phyloP scores from a whole-genome alignment of 106 monocot genomes.

The Allium fistulosum region DNA sequence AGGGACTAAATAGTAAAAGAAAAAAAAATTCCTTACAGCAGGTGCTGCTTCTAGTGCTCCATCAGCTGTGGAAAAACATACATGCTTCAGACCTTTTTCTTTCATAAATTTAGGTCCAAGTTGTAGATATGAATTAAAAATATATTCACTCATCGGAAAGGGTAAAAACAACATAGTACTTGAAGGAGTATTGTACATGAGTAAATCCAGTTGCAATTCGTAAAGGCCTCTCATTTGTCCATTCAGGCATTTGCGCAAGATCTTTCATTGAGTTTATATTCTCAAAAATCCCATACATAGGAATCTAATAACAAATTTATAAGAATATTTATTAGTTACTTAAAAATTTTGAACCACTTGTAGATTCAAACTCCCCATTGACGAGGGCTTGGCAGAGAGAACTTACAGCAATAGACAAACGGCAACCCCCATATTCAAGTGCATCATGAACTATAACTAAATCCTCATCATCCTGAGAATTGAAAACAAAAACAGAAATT shows the following conservation, averaged over 20 bases:
- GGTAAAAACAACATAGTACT: too few relatives aligned
- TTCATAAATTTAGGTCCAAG: constrained; percentile 70
- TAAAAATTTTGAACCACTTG: constrained; percentile 4
- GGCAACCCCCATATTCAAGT: constrained; percentile 84
- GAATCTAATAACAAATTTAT: constrained; percentile 50
- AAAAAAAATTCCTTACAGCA: constrained; percentile 53
- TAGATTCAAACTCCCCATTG: background rate
- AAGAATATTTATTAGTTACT: constrained; percentile 2
- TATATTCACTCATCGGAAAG: too few relatives aligned
- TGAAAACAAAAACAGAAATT: too few relatives aligned
- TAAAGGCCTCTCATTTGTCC: constrained; percentile 84
- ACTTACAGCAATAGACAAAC: constrained; percentile 88
- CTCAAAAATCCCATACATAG: constrained; percentile 90
- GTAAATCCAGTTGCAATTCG: constrained; percentile 86
- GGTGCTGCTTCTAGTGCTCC: constrained; percentile 97
- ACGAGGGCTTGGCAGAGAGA: background rate
- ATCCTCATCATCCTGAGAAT: constrained; percentile 64
- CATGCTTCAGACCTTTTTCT: constrained; percentile 81
- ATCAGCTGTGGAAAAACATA: constrained; percentile 77
- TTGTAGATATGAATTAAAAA: constrained; percentile 20
- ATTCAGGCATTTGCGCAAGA: constrained; percentile 75
- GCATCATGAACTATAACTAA: constrained; percentile 83
- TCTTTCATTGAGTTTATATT: constrained; percentile 76
- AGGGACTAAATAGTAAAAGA: background rate
- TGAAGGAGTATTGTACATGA: constrained; percentile 34